phyloP scores from a whole-genome alignment of 2,329 filamentous ascomycete genomes.

The Aspergillus glaucus region DNA sequence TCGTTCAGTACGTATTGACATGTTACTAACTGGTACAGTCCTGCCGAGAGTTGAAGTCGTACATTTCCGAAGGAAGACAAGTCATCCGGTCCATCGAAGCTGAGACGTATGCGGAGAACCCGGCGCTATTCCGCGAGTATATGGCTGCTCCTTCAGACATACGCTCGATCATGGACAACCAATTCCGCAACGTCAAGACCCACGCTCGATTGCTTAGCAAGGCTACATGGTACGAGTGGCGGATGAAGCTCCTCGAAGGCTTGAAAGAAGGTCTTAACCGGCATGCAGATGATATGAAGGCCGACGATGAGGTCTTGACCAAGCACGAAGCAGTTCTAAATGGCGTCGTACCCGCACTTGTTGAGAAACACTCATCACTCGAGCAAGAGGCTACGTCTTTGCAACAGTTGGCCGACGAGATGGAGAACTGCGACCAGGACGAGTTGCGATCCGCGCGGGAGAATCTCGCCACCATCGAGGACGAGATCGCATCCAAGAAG shows the following conservation, averaged over 20 bases:
- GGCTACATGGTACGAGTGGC: slow-evolving; percentile 97
- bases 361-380: slow-evolving; percentile 56
- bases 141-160: slow-evolving; percentile 76
- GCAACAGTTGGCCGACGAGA: slow-evolving; percentile 60
- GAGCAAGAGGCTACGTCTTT: slow-evolving; percentile 60
- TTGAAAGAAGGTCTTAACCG: slow-evolving; percentile 73
- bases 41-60: slow-evolving; percentile 91
- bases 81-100: slow-evolving; percentile 87
- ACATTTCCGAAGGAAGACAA: slow-evolving; percentile 85
- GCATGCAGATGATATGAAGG: slow-evolving; percentile 69
- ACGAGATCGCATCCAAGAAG: slow-evolving; percentile 64
- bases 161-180: slow-evolving; percentile 83
- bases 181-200: slow-evolving; percentile 96
- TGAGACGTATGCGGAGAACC: slow-evolving; percentile 84
- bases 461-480: slow-evolving; percentile 58
- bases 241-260: slow-evolving; percentile 77
- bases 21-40: slow-evolving; percentile 46
- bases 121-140: slow-evolving; percentile 86
- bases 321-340: slow-evolving; percentile 65
- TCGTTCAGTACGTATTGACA: slow-evolving; percentile 2
- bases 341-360: slow-evolving; percentile 59
- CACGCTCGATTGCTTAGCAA: slow-evolving; percentile 86
- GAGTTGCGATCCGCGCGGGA: slow-evolving; percentile 70
- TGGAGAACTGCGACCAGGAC: slow-evolving; percentile 63
- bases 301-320: slow-evolving; percentile 61